These are phyloP conservation scores for Triglochin maritima DNA, from an alignment of 106 monocot genomes.

Conservation along the genomic window DNA sequence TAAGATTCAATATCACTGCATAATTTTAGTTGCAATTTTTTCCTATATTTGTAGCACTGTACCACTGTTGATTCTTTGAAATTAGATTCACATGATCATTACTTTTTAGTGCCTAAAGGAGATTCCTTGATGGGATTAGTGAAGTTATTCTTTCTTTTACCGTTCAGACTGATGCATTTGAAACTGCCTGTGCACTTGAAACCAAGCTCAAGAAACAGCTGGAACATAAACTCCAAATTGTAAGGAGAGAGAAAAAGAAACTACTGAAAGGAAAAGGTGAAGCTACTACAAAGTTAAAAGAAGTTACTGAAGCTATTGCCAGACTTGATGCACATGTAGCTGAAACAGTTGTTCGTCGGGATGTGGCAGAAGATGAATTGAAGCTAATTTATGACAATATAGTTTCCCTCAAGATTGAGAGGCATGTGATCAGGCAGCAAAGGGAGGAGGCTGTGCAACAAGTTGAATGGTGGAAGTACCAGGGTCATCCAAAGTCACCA, in stretches of 20 bases:
- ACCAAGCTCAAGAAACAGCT: conserved; percentile 32
- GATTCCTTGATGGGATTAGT: too few species aligned
- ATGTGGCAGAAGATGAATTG: conserved; percentile 32
- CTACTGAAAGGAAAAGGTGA: conserved; percentile 26
- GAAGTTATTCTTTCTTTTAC: too few species aligned
- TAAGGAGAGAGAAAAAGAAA: conserved; percentile 23
- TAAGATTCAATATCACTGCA: too few species aligned
- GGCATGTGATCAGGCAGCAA: conserved; percentile 8
- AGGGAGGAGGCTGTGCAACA: conserved; percentile 11
- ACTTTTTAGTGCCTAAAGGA: too few species aligned
- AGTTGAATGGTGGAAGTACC: conserved; percentile 10
- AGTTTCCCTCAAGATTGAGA: conserved; percentile 27
- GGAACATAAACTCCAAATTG: conserved; percentile 25
- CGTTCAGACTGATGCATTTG: conserved; percentile 27
- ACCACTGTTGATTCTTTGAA: too few species aligned
- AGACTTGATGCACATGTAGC: conserved; percentile 27
- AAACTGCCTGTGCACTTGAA: conserved; percentile 27
- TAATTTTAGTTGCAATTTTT: too few species aligned
- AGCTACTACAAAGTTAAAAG: conserved; percentile 28
- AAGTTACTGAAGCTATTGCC: conserved; percentile 16
- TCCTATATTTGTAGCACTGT: too few species aligned
- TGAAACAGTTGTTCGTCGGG: conserved; percentile 13
- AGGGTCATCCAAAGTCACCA: conserved; percentile 2
- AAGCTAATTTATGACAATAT: conserved; percentile 36
- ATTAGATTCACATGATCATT: too few species aligned